phyloP scores from a whole-genome alignment of 1,284 basidiomycete species.

The Rhodotorula sp. region DNA sequence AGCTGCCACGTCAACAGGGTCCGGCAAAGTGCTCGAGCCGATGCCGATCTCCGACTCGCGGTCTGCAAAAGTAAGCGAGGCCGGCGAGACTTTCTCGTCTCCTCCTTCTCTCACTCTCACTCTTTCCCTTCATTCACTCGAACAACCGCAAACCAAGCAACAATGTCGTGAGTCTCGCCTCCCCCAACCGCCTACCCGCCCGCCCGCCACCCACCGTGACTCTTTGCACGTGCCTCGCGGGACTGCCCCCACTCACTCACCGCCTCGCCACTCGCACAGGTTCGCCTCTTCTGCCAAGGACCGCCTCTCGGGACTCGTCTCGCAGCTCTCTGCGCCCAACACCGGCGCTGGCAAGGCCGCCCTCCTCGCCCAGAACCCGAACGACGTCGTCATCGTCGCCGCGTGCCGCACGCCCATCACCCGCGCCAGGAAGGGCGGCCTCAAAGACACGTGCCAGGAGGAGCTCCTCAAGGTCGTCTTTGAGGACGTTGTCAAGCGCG shows the following conservation, averaged over 20 bases:
- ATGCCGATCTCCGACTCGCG: no score
- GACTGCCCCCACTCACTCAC: not conserved
- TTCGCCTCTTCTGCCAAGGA: slow-evolving; percentile 22
- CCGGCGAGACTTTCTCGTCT: not conserved
- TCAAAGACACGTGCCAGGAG: slow-evolving; percentile 81
- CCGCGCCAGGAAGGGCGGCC: slow-evolving; percentile 54
- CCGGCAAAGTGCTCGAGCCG: no score
- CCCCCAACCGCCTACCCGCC: no score
- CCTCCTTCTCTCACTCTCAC: not conserved
- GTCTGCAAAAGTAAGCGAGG: no score
- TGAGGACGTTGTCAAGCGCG: slow-evolving; percentile 61
- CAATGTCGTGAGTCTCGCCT: not conserved
- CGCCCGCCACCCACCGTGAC: not conserved
- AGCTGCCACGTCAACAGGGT: no score
- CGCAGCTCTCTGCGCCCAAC: slow-evolving; percentile 19
- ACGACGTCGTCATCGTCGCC: slow-evolving; percentile 84
- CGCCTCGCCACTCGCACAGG: not conserved
- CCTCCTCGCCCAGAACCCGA: slow-evolving; percentile 61
- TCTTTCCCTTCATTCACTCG: no score
- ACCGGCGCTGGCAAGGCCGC: slow-evolving; percentile 53
- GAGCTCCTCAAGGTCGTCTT: slow-evolving; percentile 83
- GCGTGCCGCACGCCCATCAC: slow-evolving; percentile 88
- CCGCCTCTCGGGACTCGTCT: slow-evolving; percentile 33
- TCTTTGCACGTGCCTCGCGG: not conserved
- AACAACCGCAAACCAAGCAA: not conserved